Evolutionary conservation across 345 rosid genomes (phyloP).

Genomic region (Arabis hirsuta): DNA sequence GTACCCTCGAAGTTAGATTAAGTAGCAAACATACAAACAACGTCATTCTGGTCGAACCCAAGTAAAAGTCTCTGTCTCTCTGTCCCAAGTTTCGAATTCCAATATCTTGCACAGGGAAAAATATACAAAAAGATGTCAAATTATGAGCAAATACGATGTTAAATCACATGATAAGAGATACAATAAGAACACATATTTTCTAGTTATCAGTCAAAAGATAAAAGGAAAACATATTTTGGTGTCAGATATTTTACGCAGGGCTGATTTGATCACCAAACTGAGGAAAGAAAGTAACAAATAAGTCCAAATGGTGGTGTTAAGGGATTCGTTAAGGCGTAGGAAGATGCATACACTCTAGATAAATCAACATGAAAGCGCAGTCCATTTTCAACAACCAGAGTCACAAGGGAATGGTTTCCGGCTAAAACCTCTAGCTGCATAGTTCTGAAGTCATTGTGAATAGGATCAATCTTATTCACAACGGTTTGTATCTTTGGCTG

Average conservation of each 20-base stretch:
- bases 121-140: conserved; percentile 14
- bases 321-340: not conserved
- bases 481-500: conserved; percentile 90
- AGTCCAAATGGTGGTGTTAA: not conserved
- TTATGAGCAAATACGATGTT: conserved; percentile 11
- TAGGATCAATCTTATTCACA: conserved; percentile 81
- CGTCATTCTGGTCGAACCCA: conserved; percentile 64
- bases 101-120: conserved; percentile 62
- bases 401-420: conserved; percentile 88
- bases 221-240: not conserved
- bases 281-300: conserved; percentile 6
- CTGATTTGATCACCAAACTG: conserved; percentile 3
- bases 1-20: conserved; percentile 31
- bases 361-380: conserved; percentile 85
- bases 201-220: not conserved
- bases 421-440: conserved; percentile 96
- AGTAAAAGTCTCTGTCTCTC: conserved; percentile 83
- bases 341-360: conserved; percentile 68
- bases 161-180: not conserved
- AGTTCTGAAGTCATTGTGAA: conserved; percentile 75
- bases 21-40: conserved; percentile 70
- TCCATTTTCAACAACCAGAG: conserved; percentile 88
- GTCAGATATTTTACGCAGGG: not conserved
- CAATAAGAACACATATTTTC: not conserved
- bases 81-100: conserved; percentile 92